Base-by-base conservation (phyloP, 164 flowering plant genomes). In the Tinospora cordifolia region DNA sequence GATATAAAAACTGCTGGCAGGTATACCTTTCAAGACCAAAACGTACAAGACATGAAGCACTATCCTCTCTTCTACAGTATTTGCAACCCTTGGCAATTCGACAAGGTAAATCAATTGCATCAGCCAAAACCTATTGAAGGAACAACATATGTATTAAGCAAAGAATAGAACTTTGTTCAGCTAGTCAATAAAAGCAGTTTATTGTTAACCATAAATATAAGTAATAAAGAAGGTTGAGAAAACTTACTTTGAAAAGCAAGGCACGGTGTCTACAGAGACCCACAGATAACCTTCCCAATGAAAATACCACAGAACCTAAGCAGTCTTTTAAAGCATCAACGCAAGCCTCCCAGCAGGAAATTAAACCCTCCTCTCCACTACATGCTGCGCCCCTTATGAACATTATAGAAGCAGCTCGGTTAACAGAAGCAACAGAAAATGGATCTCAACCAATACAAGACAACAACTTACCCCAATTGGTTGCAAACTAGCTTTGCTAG, bases 31-130 rank as follows among this genome's bases (percentile, higher is more conserved):
- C 93, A 78, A 77, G 74, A 65, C 84, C 97, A 80, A 92, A 90
- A 49, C 88, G 85, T 49, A 94, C 97, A 68, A 94, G 87, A 79
- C 99, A 94, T 34, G 99, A 92, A 27, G 98, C 79, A 75, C 92
- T 91, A 81, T 89, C 89, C 65, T 81, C 87, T 77, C 88, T 80
- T 71, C 64, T 76, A 77, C 99, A 94, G 77, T 87, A 86, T 76
- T 86, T 90, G 84, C 99, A 94, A 36, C 99, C 99, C 77, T 80
- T 92, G 19, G 94, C 97, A 75, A 94, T 85, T 74, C 99, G 95
- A 78, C 99, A 94, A 0, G 97, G 97, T 78, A 94, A 81, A 72
- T 90, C 90, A 75, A 94, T 89, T 54, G 81, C 63, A 76, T 92
- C 99, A 49, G 99, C 99, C 65, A 90, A 79, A 64, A 92, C 91